Evolutionary conservation across 768 basidiomycete genomes (phyloP).

Genomic region (Tricholoma saponaceum): DNA sequence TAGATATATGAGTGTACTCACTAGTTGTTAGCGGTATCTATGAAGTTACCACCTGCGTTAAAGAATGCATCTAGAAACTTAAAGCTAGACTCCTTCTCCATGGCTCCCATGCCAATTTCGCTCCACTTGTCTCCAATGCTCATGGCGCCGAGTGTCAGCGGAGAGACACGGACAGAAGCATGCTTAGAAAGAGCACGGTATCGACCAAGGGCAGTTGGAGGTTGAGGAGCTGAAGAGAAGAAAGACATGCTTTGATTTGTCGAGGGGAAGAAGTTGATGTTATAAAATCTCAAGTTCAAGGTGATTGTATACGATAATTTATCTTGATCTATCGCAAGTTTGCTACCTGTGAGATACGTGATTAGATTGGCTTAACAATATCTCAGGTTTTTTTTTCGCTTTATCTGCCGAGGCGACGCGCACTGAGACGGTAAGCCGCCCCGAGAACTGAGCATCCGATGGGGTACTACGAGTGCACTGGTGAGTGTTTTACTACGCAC

Average conservation of each 20-base stretch:
- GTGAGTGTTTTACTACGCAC: too few species aligned
- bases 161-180: not conserved
- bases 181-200: not conserved
- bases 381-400: too few species aligned
- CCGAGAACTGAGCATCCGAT: too few species aligned
- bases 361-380: too few species aligned
- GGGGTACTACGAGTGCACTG: too few species aligned
- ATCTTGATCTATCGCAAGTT: too few species aligned
- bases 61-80: slow-evolving; percentile 12
- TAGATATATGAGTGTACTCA: not conserved
- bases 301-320: too few species aligned
- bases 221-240: not conserved
- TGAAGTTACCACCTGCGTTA: slow-evolving; percentile 13
- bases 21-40: slow-evolving; percentile 15
- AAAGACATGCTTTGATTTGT: not conserved
- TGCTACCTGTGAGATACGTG: too few species aligned
- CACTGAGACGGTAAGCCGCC: too few species aligned
- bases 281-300: too few species aligned
- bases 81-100: not conserved
- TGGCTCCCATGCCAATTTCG: not conserved
- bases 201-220: not conserved
- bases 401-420: too few species aligned
- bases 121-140: not conserved
- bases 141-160: not conserved
- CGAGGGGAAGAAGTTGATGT: not conserved